Base-by-base conservation (phyloP, 352 stramenopile genomes). In the Phytophthora uliginosa region DNA sequence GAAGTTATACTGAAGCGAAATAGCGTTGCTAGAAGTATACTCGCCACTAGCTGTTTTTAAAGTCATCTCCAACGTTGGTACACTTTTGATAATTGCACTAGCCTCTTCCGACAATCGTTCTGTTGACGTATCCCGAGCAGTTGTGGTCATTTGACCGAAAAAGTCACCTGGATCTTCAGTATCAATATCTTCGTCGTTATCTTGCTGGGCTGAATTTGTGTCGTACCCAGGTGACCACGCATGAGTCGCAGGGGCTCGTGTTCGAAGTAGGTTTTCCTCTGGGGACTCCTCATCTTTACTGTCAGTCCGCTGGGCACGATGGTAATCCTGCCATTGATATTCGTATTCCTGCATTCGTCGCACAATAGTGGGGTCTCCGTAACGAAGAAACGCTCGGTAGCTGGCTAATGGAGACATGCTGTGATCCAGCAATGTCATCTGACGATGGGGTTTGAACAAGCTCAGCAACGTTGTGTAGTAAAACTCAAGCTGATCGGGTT, bases 251-350 rank as follows among this genome's bases (percentile, higher is more conserved):
- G 2, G 63, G 31, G 0, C 57, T 33, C 63, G 36, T 0, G 65
- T 74, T 33, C 48, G 48, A 3, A 74, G 8, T 18, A 74, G 12
- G 2, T 56, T 7, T 1, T 53, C 47, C 13, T 71, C 71, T 10
- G 7, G 22, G 18, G 55, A 62, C 48, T 74, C 65, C 0, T 31
- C 48, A 1, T 68, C 34, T 33, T 10, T 7, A 18, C 31, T 13
- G 24, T 45, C 12, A 56, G 8, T 47, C 2, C 54, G 20, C 4
- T 66, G 36, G 4, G 71, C 22, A 9, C 22, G 40, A 33, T 71
- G 36, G 51, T 61, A 74, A 50, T 78, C 71, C 1, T 7, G n/a
- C 65, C 55, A 74, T 9, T 26, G 40, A 0, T 8, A 8, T 15
- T 65, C 52, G n/a, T 59, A 31, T 31, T 54, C 13, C 7, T 26